Evolutionary conservation across 352 stramenopile species (phyloP).

Genomic region (Globisporangium yorkense): DNA sequence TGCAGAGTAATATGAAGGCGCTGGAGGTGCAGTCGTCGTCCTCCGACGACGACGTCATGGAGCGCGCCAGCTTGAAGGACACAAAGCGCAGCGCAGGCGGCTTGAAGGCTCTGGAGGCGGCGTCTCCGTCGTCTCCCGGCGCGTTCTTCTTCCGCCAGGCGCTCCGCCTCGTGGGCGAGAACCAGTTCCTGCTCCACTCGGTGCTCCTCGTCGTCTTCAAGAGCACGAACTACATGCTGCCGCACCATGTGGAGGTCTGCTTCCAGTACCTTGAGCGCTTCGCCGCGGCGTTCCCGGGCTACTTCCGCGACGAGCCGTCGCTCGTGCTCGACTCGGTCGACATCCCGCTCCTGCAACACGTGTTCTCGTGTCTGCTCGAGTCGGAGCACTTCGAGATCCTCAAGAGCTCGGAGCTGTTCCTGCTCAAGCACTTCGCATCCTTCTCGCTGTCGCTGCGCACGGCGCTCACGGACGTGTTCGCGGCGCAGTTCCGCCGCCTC

Average conservation of each 20-base stretch:
- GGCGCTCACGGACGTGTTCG: slow-evolving; percentile 42
- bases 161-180: slow-evolving; percentile 46
- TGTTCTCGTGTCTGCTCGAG: slow-evolving; percentile 56
- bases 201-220: slow-evolving; percentile 54
- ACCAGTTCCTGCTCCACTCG: slow-evolving; percentile 43
- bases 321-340: slow-evolving; percentile 21
- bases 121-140: slow-evolving; percentile 28
- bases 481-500: slow-evolving; percentile 43
- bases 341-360: slow-evolving; percentile 28
- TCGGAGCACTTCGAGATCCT: slow-evolving; percentile 76
- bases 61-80: slow-evolving; percentile 25
- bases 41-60: slow-evolving; percentile 21
- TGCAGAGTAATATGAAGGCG: slow-evolving; percentile 18
- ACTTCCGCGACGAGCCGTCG: slow-evolving; percentile 37
- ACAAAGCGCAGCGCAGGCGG: not conserved
- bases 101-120: slow-evolving; percentile 1
- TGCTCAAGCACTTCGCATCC: slow-evolving; percentile 51
- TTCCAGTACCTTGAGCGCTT: slow-evolving; percentile 62
- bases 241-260: slow-evolving; percentile 66
- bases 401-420: slow-evolving; percentile 57
- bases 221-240: slow-evolving; percentile 61
- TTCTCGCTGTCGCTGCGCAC: slow-evolving; percentile 56
- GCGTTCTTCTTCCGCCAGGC: slow-evolving; percentile 51
- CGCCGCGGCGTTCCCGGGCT: slow-evolving; percentile 47
- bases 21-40: slow-evolving; percentile 32